Base-by-base conservation (phyloP, 164 flowering plant genomes). In the Piper betle region DNA sequence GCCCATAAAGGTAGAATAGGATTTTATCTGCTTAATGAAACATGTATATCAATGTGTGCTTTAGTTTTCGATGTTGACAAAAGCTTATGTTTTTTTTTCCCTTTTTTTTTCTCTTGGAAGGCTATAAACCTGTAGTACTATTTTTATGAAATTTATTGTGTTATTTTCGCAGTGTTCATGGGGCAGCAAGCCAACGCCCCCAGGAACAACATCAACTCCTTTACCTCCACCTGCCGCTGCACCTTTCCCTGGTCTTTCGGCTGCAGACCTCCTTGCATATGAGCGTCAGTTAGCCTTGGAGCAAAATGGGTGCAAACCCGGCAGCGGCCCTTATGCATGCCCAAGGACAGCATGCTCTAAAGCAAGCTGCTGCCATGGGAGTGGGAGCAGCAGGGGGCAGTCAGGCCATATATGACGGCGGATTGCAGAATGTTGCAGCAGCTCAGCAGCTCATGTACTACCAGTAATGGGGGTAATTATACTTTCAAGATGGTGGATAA, bases 171-270 rank as follows among this genome's bases (percentile, higher is more conserved):
- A 94, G 99, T 94, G 99, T 64, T 90, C 89, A 9, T 94, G 99
- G 99, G 99, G 99, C 19, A 94, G 80, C 95, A 94, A 94, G 79
- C 97, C 97, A 3, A 94, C 99, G 37, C 96, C 93, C 40, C 81
- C 95, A 6, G 99, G 99, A 58, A 91, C 95, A 43, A 69, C 71
- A 40, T 94, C 99, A 58, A 88, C 84, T 72, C 99, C 97, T 4
- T 89, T 94, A 11, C 98, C 98, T 33, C 98, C 98, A 11, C 62
- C 61, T 13, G 54, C 57, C 43, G 66, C 72, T 3, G 70, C 69
- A 0, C 55, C 64, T 59, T 69, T 69, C 59, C 75, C 69, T 60
- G 78, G 73, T n/a, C 72, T 72, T 50, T 69, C 95, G 4, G 81
- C 95, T 0, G 73, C 80, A 5, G 95, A 88, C 42, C 75, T 94